Evolutionary conservation across 495 filamentous ascomycete species (phyloP), one percentile per base, ranked within the genome.

Genomic region (Penicillium salamii): DNA sequence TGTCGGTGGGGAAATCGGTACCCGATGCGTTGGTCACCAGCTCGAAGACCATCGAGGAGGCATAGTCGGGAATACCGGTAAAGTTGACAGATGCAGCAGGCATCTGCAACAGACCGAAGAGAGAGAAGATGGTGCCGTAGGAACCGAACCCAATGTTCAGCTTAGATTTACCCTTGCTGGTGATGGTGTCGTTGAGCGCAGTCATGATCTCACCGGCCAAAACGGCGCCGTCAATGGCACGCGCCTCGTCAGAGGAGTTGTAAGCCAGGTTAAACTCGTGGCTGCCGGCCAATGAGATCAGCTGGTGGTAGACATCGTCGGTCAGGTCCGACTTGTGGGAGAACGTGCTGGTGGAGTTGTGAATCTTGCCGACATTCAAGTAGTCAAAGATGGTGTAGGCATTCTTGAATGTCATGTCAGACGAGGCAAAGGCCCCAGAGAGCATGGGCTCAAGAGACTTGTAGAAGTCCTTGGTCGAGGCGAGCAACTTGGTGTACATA

Each of bases 361-460:
- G 77, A 46, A 82, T 81, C 11, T 24, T 53, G 38, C 70, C 78
- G 35, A 81, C 78, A 42, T 82, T 80, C 29, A 82, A 59, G 46
- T 77, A 71, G 57, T 82, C 78, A 59, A 68, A 82, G 57, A 82
- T 86, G 46, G 74, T 67, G 66, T 90, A 91, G 19, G 83, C 87
- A 58, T 89, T 89, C 63, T 84, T 82, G 74, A 80, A 90, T 53
- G 35, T 83, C 43, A 80, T 78, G 40, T 79, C 55, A 29, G 57
- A 67, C 14, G 68, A 58, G 26, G 58, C 60, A 59, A 87, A 86
- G 3, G 82, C 78, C 26, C 61, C 55, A 60, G 84, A 80, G 64
- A 89, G 72, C 33, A 85, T 67, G 7, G 85, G 81, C 11, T 79
- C 62, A 24, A 92, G 55, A 21, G 66, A 72, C 57, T 77, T 48